phyloP scores from a whole-genome alignment of 768 basidiomycete species.

The Pisolithus orientalis region DNA sequence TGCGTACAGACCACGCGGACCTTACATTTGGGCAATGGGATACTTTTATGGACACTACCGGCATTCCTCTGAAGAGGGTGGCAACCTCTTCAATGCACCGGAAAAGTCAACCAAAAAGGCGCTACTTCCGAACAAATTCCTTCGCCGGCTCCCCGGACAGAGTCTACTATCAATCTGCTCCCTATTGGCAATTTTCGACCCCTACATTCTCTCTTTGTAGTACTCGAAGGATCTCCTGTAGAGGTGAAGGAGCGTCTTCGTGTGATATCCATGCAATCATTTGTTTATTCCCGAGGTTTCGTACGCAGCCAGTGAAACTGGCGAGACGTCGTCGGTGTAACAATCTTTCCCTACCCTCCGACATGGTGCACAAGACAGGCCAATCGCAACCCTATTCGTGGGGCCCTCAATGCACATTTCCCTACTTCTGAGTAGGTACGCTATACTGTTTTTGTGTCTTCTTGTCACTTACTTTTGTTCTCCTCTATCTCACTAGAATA shows the following conservation, averaged over 20 bases:
- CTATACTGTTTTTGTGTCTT: constrained; percentile 1
- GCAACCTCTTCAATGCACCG: too few species aligned
- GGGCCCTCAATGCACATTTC: constrained; percentile 3
- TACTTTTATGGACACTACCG: too few species aligned
- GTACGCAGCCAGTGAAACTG: constrained; percentile 14
- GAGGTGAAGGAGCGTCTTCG: constrained; percentile 46
- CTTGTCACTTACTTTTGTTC: too few species aligned
- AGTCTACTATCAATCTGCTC: constrained; percentile 23
- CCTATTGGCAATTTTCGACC: constrained; percentile 44
- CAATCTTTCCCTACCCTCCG: constrained; percentile 27
- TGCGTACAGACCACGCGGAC: too few species aligned
- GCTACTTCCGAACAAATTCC: too few species aligned
- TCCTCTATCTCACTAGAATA: too few species aligned
- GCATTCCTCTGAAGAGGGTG: too few species aligned
- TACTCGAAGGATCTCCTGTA: constrained; percentile 45
- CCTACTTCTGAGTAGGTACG: constrained; percentile 9
- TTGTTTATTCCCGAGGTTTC: constrained; percentile 19
- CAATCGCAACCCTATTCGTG: not conserved
- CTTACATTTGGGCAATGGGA: too few species aligned
- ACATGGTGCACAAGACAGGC: constrained; percentile 1
- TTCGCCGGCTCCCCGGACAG: constrained; percentile 2
- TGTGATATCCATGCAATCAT: constrained; percentile 55
- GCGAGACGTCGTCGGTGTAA: constrained; percentile 19
- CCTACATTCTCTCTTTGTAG: constrained; percentile 58
- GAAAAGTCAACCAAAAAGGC: too few species aligned